Evolutionary conservation across 192 early-diverging fungal genomes (phyloP), one percentile per base, ranked within the genome.

Genomic region (Gryganskiella cystojenkinii): DNA sequence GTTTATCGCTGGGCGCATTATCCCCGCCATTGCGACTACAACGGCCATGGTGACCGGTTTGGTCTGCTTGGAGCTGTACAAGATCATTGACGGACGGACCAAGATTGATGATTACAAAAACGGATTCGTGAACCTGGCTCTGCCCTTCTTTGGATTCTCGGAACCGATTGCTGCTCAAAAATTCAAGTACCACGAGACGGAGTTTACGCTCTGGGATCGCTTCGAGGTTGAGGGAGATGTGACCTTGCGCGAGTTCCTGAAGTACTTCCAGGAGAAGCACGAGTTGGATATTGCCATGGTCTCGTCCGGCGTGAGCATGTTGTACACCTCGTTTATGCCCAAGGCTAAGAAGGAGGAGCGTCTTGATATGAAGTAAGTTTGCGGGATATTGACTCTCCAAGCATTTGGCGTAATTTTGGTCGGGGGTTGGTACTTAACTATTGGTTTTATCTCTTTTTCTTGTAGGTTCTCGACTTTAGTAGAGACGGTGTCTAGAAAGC

Each of bases 121-220:
- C 80, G 97, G 97, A 13, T 99, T 99, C 81, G 86, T 98, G 56
- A 98, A 99, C 83, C 81, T 99, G 63, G 97, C 98, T 1, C 80
- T 99, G 60, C 97, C 98, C 25, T 98, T 99, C 92, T 95, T 98
- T 90, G 97, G 92, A 24, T 99, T 99, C 81, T 99, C 98, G 24
- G 98, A 99, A 76, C 98, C 98, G 13, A 95, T 99, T 74, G 89
- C 92, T 19, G 92, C 93, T 5, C 92, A 85, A n/a, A 95, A 90
- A 74, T 82, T 88, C 57, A 91, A 96, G 87, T 98, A 97, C 83
- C 83, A 95, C 73, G 96, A 92, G 61, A 81, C 64, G 0, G 89
- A 95, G 80, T 97, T 91, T 76, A 97, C 90, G 33, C 85, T 98
- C 22, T 99, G 98, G 98, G 98, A 99, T 70, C 89, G 95, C 40